Percentiles rank a stretch among this genome's conserved stretches.
Evolutionary conservation across 768 basidiomycete species (phyloP).

Genomic region (Calvatia gigantea): DNA sequence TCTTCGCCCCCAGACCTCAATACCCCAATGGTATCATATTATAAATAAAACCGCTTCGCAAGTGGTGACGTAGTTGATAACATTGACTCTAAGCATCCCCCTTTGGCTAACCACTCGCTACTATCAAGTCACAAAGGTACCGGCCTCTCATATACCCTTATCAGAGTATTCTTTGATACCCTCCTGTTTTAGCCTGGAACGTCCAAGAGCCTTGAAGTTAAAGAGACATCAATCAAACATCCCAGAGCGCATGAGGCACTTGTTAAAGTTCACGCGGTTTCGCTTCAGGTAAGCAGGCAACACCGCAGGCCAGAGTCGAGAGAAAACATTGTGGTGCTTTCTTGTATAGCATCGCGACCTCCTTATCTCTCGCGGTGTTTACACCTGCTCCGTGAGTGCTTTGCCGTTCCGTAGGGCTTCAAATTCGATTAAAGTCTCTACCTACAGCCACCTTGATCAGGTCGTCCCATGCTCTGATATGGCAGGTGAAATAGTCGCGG

Average conservation of each 20-base stretch:
- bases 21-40: no score
- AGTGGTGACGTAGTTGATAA: no score
- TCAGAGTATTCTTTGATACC: not conserved
- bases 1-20: no score
- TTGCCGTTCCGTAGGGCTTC: not conserved
- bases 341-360: slow-evolving; percentile 49
- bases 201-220: slow-evolving; percentile 21
- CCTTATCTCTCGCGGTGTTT: slow-evolving; percentile 33
- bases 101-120: slow-evolving; percentile 2
- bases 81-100: no score
- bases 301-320: not conserved
- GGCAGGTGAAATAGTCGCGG: slow-evolving; percentile 52
- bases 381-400: not conserved
- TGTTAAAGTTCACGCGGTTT: slow-evolving; percentile 54
- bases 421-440: no score
- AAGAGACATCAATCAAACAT: slow-evolving; percentile 22
- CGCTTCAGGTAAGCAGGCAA: slow-evolving; percentile 38
- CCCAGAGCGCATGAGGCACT: slow-evolving; percentile 48
- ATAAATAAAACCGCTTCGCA: no score
- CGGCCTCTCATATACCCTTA: not conserved
- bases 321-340: not conserved
- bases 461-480: slow-evolving; percentile 45
- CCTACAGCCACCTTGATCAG: slow-evolving; percentile 12
- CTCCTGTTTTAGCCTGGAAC: slow-evolving; percentile 17
- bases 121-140: slow-evolving; percentile 5